Conservation (phyloP, 1,139 yeast genomes). For the Yamadazyma atlantica region DNA sequence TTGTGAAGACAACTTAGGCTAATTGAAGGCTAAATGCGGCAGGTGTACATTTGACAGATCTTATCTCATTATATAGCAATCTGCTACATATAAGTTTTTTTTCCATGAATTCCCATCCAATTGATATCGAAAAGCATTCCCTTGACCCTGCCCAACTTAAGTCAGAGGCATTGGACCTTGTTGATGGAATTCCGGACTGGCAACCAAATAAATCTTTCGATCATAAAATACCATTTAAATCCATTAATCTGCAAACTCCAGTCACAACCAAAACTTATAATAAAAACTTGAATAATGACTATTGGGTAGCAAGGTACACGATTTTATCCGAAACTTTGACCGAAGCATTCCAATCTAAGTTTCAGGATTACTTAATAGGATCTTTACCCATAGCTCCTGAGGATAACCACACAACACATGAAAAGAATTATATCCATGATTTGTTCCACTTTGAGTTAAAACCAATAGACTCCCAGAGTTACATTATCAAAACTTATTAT, state of each 20-base stretch:
- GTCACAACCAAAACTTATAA: slow-evolving; percentile 7
- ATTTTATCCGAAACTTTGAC: slow-evolving; percentile 8
- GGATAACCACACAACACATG: slow-evolving; percentile 35
- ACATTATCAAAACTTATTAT: slow-evolving; percentile 38
- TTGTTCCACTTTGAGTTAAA: slow-evolving; percentile 23
- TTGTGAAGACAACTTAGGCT: no score
- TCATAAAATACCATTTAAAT: slow-evolving; percentile 1
- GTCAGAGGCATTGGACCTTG: slow-evolving; percentile 3
- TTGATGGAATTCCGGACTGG: slow-evolving; percentile 12
- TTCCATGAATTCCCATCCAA: slow-evolving; percentile 1
- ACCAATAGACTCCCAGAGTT: slow-evolving; percentile 15
- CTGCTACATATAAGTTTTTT: no score
- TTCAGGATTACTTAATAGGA: slow-evolving; percentile 17
- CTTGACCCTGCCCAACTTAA: slow-evolving; percentile 1
- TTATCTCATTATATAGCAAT: no score
- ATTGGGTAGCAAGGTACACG: slow-evolving; percentile 16
- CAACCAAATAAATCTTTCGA: slow-evolving; percentile 11
- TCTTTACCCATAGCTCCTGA: slow-evolving; percentile 11
- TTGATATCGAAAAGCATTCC: neutral
- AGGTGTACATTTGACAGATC: no score
- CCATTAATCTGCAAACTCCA: neutral
- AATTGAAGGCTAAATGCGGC: no score
- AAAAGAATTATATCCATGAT: slow-evolving; percentile 34
- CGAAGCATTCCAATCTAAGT: slow-evolving; percentile 6
- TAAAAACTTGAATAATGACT: slow-evolving; percentile 7